These are phyloP conservation scores for Myriosclerotinia scirpicola DNA, from an alignment of 2,329 filamentous ascomycete genomes.

Conservation along the genomic window DNA sequence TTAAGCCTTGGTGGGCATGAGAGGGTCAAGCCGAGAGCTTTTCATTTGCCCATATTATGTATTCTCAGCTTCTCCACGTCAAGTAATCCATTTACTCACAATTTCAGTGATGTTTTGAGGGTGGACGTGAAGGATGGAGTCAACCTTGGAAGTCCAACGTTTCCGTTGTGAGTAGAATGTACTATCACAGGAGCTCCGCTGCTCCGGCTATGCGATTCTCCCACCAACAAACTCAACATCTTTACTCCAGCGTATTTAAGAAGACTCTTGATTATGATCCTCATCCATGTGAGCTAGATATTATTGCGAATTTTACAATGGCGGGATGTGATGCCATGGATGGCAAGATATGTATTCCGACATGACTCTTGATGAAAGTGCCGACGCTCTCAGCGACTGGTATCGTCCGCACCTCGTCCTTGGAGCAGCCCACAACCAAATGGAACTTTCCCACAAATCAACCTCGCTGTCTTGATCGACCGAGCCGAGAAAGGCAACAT, in stretches of 20 bases:
- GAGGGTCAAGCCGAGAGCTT: no score
- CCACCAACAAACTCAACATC: conserved; percentile 48
- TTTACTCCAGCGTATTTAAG: conserved; percentile 44
- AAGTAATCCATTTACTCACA: background rate
- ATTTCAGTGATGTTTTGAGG: conserved; percentile 46
- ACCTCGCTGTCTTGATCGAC: conserved; percentile 71
- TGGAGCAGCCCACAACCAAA: conserved; percentile 51
- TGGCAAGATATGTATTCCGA: conserved; percentile 53
- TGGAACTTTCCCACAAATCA: conserved; percentile 48
- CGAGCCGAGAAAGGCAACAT: conserved; percentile 59
- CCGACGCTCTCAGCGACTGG: conserved; percentile 50
- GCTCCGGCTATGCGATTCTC: conserved; percentile 47
- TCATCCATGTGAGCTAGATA: conserved; percentile 48
- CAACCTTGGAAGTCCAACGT: conserved; percentile 46
- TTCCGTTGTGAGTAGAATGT: conserved; percentile 46
- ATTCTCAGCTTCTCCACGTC: conserved; percentile 39
- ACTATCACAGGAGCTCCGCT: conserved; percentile 48
- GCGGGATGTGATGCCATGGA: conserved; percentile 55
- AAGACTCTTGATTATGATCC: conserved; percentile 46
- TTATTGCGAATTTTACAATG: conserved; percentile 56
- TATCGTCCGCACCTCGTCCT: conserved; percentile 56
- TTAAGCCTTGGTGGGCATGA: no score
- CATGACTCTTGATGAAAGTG: conserved; percentile 43
- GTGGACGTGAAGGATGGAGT: conserved; percentile 51
- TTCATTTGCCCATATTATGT: conserved; percentile 6